A percentile compares a stretch with the other conserved stretches of the same genome.
Conservation (phyloP, 2,329 filamentous ascomycete species). For the Hypoxylon sp. region DNA sequence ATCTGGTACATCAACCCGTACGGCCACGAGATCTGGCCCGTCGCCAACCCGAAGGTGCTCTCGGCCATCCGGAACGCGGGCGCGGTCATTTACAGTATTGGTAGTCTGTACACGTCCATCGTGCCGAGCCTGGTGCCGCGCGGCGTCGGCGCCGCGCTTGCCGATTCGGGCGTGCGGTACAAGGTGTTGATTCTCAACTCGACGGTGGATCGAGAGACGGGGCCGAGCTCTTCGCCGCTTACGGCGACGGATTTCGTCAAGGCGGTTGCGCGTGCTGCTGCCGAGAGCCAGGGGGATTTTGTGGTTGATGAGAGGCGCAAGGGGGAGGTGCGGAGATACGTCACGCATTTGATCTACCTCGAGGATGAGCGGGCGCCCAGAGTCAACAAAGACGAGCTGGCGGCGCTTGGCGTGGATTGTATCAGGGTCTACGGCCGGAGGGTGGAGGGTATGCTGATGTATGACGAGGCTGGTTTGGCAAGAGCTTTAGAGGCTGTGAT, state of each 20-base stretch:
- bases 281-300: conserved; percentile 67
- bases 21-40: conserved; percentile 90
- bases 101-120: conserved; percentile 90
- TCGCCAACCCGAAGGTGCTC: conserved; percentile 82
- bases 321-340: conserved; percentile 67
- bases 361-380: conserved; percentile 74
- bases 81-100: conserved; percentile 88
- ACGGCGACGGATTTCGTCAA: conserved; percentile 82
- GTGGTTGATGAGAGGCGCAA: conserved; percentile 41
- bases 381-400: conserved; percentile 73
- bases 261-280: conserved; percentile 78
- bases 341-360: conserved; percentile 85
- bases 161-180: conserved; percentile 55
- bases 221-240: conserved; percentile 70
- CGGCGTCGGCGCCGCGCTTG: conserved; percentile 72
- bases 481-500: conserved; percentile 82
- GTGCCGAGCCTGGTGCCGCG: conserved; percentile 82
- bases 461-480: conserved; percentile 77
- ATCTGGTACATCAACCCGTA: conserved; percentile 99
- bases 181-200: conserved; percentile 90
- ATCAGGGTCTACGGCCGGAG: conserved; percentile 79
- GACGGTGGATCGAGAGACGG: conserved; percentile 85
- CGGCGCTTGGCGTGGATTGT: conserved; percentile 75
- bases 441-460: conserved; percentile 64
- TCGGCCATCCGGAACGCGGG: conserved; percentile 70